Evolutionary conservation across 2,329 filamentous ascomycete species (phyloP), one percentile per base, ranked within the genome.

Genomic region (Sporothrix globosa): DNA sequence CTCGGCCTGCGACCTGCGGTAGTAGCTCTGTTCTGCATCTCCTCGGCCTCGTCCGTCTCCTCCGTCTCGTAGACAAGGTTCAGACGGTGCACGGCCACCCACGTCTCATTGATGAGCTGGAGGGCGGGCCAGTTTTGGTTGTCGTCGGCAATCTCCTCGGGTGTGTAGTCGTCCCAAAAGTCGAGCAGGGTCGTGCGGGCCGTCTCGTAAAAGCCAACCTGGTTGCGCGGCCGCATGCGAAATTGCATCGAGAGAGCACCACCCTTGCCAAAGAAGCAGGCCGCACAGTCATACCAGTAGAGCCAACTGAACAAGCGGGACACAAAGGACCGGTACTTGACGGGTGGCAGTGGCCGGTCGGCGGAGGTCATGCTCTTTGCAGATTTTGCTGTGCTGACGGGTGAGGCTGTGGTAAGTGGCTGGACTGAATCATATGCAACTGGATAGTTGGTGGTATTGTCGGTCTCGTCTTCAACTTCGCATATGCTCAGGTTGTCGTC

Each of bases 131-230:
- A 70, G 69, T 70, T 70, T 19, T 56, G 34, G 52, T 58, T 48
- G 52, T 70, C 69, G 69, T 70, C 69, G 52, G 69, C 69, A 48
- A 70, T 67, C 52, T 70, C 69, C 7, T 65, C 61, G 58, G 69
- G 69, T 19, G 69, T 70, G 44, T 70, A 70, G 69, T 67, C 52
- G 48, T 66, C 58, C 60, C 69, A 70, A 41, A 67, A 66, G 48
- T 70, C 69, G 27, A 70, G 60, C 27, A 70, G 41, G 19, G 69
- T 67, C 10, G 69, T 70, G 41, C 69, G 69, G 17, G 60, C 52
- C 5, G 52, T 67, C 41, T 70, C 69, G 39, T 70, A 70, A 9
- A 70, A 67, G 5, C 44, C 44, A 2, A 39, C 5, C 53, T 61
- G 54, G 61, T n/a, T 63, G n/a, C 50, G 48, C 24, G 56, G 34